Base-by-base conservation (phyloP, 176 grass and related monocot species). In the Avena sativa region DNA sequence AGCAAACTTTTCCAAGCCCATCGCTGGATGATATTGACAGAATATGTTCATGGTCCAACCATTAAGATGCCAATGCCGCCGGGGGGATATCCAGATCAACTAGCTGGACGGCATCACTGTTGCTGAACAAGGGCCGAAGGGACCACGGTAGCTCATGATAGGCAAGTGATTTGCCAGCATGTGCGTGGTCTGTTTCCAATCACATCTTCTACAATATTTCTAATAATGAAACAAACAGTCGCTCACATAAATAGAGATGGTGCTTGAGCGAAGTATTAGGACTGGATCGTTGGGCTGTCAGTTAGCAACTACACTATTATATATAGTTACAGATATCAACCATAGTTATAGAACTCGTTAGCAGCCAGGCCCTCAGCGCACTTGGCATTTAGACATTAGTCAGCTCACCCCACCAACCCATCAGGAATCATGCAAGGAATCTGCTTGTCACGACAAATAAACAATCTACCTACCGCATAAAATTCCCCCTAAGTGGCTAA, bases 331-430 rank as follows among this genome's bases (percentile, higher is more conserved):
- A 40, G 63, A 85, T 85, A 4, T 6, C n/a, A 74, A 53, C 2
- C 9, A n/a, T 62, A 62, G 50, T 72, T 66, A 63, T 16, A 20
- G 25, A 77, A 77, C 20, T 58, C 40, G 81, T 60, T 46, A 83
- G 79, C 79, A 81, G 79, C 72, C 71, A 44, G 59, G 83, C 63
- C 46, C 63, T 55, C 16, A 46, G 16, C 63, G 20, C 21, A 47
- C 9, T 51, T 71, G 79, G 50, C 64, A 51, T 58, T 34, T 76
- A 30, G 49, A 73, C 64, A 57, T 44, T 57, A 38, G 68, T 88
- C 81, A 83, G 82, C 64, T 79, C 40, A 68, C 46, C 50, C 66
- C 74, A 87, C 76, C 84, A 48, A 79, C 64, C 89, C n/a, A 9
- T 46, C 4, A 67, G 70, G 78, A 81, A 73, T 69, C 69, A 70